Conservation (phyloP, 345 rosid species). For the Eucalyptus regnans region DNA sequence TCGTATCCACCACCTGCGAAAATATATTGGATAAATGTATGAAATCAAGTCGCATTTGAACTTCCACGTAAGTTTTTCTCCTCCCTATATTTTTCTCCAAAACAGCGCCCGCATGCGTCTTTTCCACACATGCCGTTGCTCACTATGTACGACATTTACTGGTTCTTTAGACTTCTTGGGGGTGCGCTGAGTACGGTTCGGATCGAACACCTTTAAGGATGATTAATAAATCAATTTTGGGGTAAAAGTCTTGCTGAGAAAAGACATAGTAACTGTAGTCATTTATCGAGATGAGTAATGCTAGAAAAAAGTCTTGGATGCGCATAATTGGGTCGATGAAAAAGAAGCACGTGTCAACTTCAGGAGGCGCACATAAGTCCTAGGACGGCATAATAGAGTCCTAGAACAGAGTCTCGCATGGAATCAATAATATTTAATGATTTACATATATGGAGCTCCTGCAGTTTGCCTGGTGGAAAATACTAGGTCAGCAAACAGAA, state of each 20-base stretch:
- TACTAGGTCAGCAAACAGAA: background rate
- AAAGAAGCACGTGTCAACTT: background rate
- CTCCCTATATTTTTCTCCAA: background rate
- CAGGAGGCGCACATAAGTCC: background rate
- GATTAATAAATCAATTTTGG: too few species aligned
- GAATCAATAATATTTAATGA: background rate
- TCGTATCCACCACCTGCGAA: constrained; percentile 23
- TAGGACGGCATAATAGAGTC: background rate
- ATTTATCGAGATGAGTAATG: background rate
- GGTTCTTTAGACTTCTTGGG: background rate
- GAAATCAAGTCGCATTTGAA: background rate
- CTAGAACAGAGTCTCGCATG: background rate
- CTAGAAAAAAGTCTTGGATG: background rate
- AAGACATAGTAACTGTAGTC: background rate
- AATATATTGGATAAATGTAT: background rate
- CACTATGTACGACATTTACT: background rate
- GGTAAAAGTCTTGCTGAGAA: background rate
- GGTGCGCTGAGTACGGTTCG: background rate
- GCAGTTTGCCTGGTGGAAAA: background rate
- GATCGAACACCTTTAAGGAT: background rate
- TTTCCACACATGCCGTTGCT: background rate
- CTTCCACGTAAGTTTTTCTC: background rate
- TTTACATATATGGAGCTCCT: background rate
- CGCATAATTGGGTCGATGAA: background rate
- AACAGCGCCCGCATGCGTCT: background rate